Evolutionary conservation across 768 basidiomycete genomes (phyloP).

Genomic region (Tylopilus felleus): DNA sequence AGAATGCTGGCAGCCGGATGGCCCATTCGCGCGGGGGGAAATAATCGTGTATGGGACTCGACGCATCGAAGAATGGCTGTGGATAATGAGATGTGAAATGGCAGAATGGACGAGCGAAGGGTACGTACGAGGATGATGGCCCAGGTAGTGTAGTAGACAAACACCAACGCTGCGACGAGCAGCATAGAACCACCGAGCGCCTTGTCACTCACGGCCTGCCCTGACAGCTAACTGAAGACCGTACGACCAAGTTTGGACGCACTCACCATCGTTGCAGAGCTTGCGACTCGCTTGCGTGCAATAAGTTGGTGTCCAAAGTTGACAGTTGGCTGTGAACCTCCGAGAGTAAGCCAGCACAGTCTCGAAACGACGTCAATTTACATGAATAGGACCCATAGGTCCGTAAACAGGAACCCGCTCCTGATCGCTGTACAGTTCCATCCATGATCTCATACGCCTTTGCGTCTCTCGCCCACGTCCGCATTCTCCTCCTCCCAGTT

Average conservation of each 20-base stretch:
- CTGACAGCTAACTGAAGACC: conserved; percentile 4
- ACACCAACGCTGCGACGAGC: conserved; percentile 68
- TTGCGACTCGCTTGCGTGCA: not conserved
- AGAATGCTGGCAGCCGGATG: conserved; percentile 76
- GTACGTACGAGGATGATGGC: conserved; percentile 75
- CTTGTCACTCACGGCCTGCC: conserved; percentile 78
- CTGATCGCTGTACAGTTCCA: not conserved
- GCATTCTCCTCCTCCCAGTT: conserved; percentile 82
- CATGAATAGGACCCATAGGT: not conserved
- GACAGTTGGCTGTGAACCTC: not conserved
- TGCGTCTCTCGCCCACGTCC: conserved; percentile 81
- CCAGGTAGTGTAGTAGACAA: conserved; percentile 92
- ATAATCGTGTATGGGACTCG: conserved; percentile 68
- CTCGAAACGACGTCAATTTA: not conserved
- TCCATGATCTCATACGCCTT: conserved; percentile 71
- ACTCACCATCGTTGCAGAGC: conserved; percentile 27
- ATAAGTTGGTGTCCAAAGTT: conserved; percentile 18
- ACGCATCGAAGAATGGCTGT: conserved; percentile 78
- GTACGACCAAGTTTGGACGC: not conserved
- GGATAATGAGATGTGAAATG: conserved; percentile 7
- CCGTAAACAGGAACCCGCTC: not conserved
- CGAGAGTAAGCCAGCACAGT: too few relatives aligned
- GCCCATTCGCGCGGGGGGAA: conserved; percentile 95
- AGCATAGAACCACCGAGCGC: conserved; percentile 77
- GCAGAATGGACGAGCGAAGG: not conserved